Base-by-base conservation (phyloP, 2,329 filamentous ascomycete species). In the Stagonosporopsis vannaccii region DNA sequence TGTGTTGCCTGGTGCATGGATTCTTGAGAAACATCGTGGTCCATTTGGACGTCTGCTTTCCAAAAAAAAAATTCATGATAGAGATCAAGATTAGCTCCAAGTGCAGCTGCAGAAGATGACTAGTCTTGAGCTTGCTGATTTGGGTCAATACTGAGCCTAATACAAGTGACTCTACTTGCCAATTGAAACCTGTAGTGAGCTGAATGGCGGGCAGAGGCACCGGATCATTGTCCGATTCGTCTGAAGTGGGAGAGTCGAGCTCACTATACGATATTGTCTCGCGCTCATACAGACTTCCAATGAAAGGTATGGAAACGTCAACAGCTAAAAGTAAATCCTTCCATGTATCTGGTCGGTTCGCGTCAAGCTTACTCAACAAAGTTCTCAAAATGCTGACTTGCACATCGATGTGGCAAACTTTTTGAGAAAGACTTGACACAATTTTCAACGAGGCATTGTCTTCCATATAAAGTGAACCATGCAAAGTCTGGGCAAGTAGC, bases 401-500 rank as follows among this genome's bases (percentile, higher is more conserved):
- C 19, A 80, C 71, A 58, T 80, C 78, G 2, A 72, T 59, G 49
- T 81, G 78, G 5, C 66, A 67, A 3, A 65, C 60, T 12, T 58
- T 67, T 5, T 58, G 56, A 2, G 76, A 61, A 6, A 80, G 57
- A 4, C 56, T 60, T 1, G 62, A 45, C 5, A 80, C 62, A 0
- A 78, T 56, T 0, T 68, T 64, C 4, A 77, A 45, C 1, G 75
- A 58, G 15, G 63, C 61, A 0, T 64, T 50, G 15, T 72, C 62
- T 6, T 71, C 68, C 9, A 80, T 63, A 32, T 74, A 77, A 0
- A 69, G 58, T 0, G 74, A 63, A 9, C 67, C 59, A 6, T 71
- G 55, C 15, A 80, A 62, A 3, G 79, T 49, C 54, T 79, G 72
- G 1, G 77, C 76, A 1, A 81, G 67, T 37, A 75, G 66, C 46